A percentile compares a stretch with the other conserved stretches of the same genome.
These are phyloP conservation scores for Lunasporangiospora selenospora DNA, from an alignment of 192 early-diverging fungal genomes.

Conservation along the genomic window DNA sequence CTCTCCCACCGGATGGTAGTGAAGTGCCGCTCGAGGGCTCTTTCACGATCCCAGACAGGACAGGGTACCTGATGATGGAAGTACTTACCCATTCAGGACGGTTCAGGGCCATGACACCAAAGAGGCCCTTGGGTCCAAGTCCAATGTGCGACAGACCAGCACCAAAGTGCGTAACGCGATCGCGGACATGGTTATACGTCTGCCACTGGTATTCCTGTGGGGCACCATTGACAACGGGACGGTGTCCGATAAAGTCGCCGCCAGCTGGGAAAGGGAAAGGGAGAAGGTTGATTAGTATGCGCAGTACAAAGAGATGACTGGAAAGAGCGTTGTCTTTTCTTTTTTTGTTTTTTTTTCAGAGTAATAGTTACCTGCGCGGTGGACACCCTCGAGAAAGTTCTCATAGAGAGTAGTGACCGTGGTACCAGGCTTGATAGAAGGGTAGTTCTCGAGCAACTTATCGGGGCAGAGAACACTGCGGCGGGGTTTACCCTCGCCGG, in stretches of 20 bases:
- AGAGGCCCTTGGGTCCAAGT: conserved; percentile 5
- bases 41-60: too few species aligned
- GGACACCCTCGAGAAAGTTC: conserved; percentile 47
- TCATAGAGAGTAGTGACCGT: conserved; percentile 34
- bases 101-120: conserved; percentile 22
- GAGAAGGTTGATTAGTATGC: background rate
- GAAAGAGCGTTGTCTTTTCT: background rate
- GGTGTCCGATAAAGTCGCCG: conserved; percentile 63
- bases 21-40: too few species aligned
- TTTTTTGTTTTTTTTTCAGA: too few species aligned
- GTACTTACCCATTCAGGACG: conserved; percentile 71
- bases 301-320: conserved; percentile 2
- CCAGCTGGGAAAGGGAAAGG: conserved; percentile 29
- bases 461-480: conserved; percentile 57
- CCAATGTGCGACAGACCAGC: conserved; percentile 65
- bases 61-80: too few species aligned
- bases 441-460: conserved; percentile 57
- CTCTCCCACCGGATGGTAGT: too few species aligned
- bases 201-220: conserved; percentile 71
- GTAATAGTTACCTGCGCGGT: conserved; percentile 56
- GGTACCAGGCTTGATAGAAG: conserved; percentile 15
- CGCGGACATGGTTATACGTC: conserved; percentile 62
- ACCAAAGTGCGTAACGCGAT: conserved; percentile 66
- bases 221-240: conserved; percentile 57
- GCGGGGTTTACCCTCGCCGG: conserved; percentile 63